Evolutionary conservation across 1,284 basidiomycete genomes (phyloP).

Genomic region (Malassezia obtusa): DNA sequence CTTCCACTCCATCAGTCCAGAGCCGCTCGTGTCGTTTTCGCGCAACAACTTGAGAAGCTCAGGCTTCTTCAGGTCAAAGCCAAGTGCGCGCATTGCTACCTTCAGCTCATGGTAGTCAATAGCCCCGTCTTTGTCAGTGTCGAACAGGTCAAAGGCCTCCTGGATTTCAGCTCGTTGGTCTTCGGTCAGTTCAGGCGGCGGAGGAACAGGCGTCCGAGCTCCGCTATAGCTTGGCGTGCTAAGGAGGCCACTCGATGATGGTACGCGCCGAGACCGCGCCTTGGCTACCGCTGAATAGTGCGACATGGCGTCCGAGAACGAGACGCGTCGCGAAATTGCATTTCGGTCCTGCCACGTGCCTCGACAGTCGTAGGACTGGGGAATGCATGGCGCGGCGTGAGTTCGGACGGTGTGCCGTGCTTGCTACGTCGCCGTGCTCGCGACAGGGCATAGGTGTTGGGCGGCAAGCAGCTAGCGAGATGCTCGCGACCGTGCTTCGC

Average conservation of each 20-base stretch:
- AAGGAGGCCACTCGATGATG: constrained; percentile 3
- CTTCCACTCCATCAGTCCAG: constrained; percentile 85
- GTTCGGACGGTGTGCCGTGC: background rate
- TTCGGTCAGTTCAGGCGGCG: constrained; percentile 58
- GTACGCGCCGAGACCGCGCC: constrained; percentile 8
- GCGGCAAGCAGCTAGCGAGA: background rate
- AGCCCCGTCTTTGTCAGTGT: constrained; percentile 93
- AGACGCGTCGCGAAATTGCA: background rate
- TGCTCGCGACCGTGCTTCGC: background rate
- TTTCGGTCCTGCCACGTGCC: background rate
- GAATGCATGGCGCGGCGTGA: constrained; percentile 6
- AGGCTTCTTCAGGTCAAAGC: constrained; percentile 95
- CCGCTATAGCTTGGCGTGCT: background rate
- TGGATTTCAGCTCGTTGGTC: constrained; percentile 96
- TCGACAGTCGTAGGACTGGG: background rate
- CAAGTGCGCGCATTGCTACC: constrained; percentile 93
- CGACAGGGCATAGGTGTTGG: background rate
- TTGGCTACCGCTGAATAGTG: background rate
- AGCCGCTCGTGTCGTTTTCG: constrained; percentile 79
- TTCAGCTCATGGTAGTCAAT: constrained; percentile 85
- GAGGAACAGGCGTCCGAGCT: background rate
- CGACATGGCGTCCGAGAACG: background rate
- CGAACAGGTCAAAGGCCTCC: constrained; percentile 97
- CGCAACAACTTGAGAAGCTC: constrained; percentile 90
- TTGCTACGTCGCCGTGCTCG: background rate